Evolutionary conservation across 345 rosid species (phyloP).

Genomic region (Gossypium anomalum): DNA sequence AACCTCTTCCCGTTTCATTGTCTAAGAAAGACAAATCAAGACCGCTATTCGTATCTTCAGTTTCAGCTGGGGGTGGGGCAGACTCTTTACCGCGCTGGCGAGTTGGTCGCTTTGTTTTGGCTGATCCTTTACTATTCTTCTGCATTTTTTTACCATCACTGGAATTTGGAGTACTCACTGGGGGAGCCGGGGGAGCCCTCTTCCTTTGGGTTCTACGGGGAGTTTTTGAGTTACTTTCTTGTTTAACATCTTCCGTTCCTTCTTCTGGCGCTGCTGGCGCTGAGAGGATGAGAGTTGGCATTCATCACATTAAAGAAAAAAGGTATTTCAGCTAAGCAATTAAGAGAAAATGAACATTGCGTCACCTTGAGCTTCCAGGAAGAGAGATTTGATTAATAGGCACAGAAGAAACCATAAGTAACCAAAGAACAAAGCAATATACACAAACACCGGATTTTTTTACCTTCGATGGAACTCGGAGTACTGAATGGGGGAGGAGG

Average conservation of each 20-base stretch:
- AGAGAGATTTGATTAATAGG: too few relatives aligned
- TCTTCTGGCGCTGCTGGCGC: neutral
- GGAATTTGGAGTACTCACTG: neutral
- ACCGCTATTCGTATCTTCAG: neutral
- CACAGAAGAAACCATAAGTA: too few relatives aligned
- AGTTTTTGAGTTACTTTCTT: neutral
- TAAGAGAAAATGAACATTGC: neutral
- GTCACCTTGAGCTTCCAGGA: neutral
- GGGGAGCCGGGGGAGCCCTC: neutral
- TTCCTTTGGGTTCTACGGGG: slow-evolving; percentile 7
- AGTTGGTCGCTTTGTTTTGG: slow-evolving; percentile 23
- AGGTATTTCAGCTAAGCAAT: neutral
- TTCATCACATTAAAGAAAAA: slow-evolving; percentile 4
- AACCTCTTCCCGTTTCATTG: slow-evolving; percentile 8
- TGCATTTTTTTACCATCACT: neutral
- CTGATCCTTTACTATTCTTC: neutral
- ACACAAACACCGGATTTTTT: neutral
- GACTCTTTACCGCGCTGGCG: slow-evolving; percentile 27
- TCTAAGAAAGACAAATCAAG: slow-evolving; percentile 11
- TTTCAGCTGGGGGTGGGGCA: neutral
- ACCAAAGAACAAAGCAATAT: too few relatives aligned
- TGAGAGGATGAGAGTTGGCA: neutral
- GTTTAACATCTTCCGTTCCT: neutral
- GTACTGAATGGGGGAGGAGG: neutral
- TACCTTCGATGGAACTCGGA: neutral